phyloP scores from a whole-genome alignment of 352 stramenopile species.

The Plasmopara viticola region DNA sequence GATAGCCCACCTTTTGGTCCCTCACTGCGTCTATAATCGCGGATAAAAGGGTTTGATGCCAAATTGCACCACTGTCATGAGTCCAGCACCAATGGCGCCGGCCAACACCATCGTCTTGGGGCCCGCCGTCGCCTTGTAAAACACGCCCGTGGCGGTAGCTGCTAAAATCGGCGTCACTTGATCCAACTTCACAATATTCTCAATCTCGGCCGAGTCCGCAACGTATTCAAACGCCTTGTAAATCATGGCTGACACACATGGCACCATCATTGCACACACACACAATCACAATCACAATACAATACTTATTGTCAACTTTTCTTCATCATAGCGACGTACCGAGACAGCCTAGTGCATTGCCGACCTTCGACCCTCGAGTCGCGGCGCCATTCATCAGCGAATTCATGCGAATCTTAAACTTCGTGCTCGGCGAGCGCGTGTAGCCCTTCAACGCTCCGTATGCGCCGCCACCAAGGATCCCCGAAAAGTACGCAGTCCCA shows the following conservation, averaged over 20 bases:
- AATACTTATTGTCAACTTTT: no score
- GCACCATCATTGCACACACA: conserved; percentile 4
- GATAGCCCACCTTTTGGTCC: conserved; percentile 1
- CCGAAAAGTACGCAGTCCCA: conserved; percentile 78
- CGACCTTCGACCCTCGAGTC: conserved; percentile 74
- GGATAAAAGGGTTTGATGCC: conserved; percentile 81
- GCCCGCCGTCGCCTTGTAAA: conserved; percentile 84
- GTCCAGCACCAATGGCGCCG: conserved; percentile 62
- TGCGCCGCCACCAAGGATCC: conserved; percentile 70
- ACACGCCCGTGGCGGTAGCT: conserved; percentile 69
- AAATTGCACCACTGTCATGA: conserved; percentile 84
- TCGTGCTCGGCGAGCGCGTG: conserved; percentile 62
- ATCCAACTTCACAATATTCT: conserved; percentile 79
- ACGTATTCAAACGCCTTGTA: conserved; percentile 85
- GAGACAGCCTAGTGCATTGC: conserved; percentile 77
- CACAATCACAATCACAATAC: background rate
- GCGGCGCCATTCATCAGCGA: conserved; percentile 82
- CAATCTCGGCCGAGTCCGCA: conserved; percentile 70
- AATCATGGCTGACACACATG: conserved; percentile 50
- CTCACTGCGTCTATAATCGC: conserved; percentile 40
- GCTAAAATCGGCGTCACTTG: conserved; percentile 80
- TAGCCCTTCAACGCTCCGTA: conserved; percentile 69
- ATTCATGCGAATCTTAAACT: conserved; percentile 88
- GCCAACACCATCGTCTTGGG: conserved; percentile 80
- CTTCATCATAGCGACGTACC: conserved; percentile 22